Base-by-base conservation (phyloP, 2,329 filamentous ascomycete species). In the Pseudocercospora fuligena region DNA sequence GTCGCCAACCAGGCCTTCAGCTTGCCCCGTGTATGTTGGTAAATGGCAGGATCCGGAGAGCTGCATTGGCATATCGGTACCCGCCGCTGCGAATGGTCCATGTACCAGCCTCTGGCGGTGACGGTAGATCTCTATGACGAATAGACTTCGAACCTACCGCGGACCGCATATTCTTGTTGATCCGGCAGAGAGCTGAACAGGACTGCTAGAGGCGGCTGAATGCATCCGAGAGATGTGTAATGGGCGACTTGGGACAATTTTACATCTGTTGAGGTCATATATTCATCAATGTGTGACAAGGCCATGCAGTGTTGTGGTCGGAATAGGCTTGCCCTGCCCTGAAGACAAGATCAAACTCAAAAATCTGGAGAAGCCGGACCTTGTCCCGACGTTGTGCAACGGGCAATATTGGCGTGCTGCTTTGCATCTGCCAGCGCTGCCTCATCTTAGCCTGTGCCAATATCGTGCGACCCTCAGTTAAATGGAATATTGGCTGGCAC, bases 101-200 rank as follows among this genome's bases (percentile, higher is more conserved):
- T 8, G 16, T 27, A n/a, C 25, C 12, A 56, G 51, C 23, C 51
- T 56, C 51, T 31, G n/a, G 27, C 51, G 27, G 51, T 14, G 16
- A 27, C 16, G 51, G 23, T 19, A 33, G 7, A 27, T 31, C 25
- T 54, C 29, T 33, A 57, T 62, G 33, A 62, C 60, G 60, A 67
- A 61, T 40, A 60, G 36, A 60, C 57, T 47, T 47, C 40, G n/a
- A 25, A 25, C 25, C 51, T 14, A 56, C 23, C 51, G 25, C 51
- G 27, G 51, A 31, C 27, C 27, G 51, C 51, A 27, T 1, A 8
- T 16, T 31, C 12, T 56, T 5, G 23, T 12, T 9, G 23, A 51
- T 21, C 19, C 47, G 23, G 47, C 47, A 27, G 19, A 23, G 47
- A 51, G 47, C 46, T n/a, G 23, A 49, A 25, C 8, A 29, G 25